Percentiles rank a stretch among this genome's conserved stretches.
Conservation (phyloP, 2,329 filamentous ascomycete genomes). For the Fusarium udum region DNA sequence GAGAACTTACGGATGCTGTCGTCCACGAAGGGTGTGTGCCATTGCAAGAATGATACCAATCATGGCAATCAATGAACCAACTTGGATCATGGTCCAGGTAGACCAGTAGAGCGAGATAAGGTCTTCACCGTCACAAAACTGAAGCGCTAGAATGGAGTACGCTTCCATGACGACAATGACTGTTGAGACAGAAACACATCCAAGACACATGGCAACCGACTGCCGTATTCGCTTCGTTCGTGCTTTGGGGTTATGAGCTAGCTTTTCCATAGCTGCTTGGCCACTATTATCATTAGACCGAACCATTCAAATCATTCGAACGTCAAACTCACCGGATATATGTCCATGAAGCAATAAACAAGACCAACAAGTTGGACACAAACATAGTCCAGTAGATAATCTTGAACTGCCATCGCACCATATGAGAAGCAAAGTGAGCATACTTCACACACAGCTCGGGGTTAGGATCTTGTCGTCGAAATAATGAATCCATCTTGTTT, state of each 20-base stretch:
- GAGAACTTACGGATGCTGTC: constrained; percentile 61
- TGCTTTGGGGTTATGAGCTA: constrained; percentile 44
- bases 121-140: constrained; percentile 69
- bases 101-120: constrained; percentile 69
- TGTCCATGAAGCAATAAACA: constrained; percentile 56
- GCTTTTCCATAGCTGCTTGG: constrained; percentile 51
- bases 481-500: constrained; percentile 34
- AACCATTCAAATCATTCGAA: constrained; percentile 3
- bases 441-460: constrained; percentile 50
- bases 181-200: constrained; percentile 57
- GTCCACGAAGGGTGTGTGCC: constrained; percentile 58
- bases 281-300: constrained; percentile 39
- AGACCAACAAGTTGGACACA: constrained; percentile 53
- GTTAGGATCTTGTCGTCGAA: constrained; percentile 24
- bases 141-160: constrained; percentile 61
- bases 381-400: constrained; percentile 60
- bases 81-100: constrained; percentile 68
- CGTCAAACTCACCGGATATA: constrained; percentile 50
- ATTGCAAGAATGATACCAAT: constrained; percentile 65
- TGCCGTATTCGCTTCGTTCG: constrained; percentile 51
- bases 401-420: constrained; percentile 55
- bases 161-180: constrained; percentile 63
- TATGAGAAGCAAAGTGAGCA: constrained; percentile 55
- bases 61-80: constrained; percentile 67
- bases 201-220: constrained; percentile 55